Evolutionary conservation across 148 eudicot species (phyloP).

Genomic region (Rhododendron henanense): DNA sequence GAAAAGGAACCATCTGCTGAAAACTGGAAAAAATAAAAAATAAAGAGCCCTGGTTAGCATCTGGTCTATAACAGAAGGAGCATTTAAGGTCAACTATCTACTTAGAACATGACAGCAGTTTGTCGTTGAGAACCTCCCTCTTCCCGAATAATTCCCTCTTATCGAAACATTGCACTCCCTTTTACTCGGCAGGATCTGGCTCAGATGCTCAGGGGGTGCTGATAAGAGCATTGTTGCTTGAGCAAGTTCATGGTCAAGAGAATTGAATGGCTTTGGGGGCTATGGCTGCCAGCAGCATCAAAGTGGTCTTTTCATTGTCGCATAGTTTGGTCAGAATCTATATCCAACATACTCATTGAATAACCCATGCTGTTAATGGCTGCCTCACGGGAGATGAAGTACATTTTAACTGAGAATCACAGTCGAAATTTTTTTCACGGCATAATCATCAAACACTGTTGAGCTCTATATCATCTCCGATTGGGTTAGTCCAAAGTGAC

Average conservation of each 20-base stretch:
- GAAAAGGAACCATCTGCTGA: constrained; percentile 77
- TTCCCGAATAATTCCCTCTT: constrained; percentile 64
- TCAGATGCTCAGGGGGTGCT: constrained; percentile 45
- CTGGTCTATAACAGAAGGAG: constrained; percentile 60
- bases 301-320: constrained; percentile 13
- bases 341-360: constrained; percentile 38
- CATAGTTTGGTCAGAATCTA: not conserved
- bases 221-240: constrained; percentile 74
- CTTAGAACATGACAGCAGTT: constrained; percentile 61
- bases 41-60: constrained; percentile 57
- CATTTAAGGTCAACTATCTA: constrained; percentile 66
- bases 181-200: constrained; percentile 28
- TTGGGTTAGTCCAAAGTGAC: not conserved
- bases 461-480: not conserved
- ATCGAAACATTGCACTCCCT: constrained; percentile 36
- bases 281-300: constrained; percentile 17
- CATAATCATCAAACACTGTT: not conserved
- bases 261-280: not conserved
- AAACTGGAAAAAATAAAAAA: constrained; percentile 63
- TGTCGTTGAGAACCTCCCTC: constrained; percentile 57
- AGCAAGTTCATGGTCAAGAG: constrained; percentile 68
- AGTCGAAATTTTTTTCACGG: constrained; percentile 45
- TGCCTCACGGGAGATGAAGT: constrained; percentile 11
- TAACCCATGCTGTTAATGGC: constrained; percentile 37
- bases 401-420: constrained; percentile 37